A percentile compares a stretch with the other conserved stretches of the same genome.
These are phyloP conservation scores for Salix brachista DNA, from an alignment of 345 rosid genomes.

Conservation along the genomic window DNA sequence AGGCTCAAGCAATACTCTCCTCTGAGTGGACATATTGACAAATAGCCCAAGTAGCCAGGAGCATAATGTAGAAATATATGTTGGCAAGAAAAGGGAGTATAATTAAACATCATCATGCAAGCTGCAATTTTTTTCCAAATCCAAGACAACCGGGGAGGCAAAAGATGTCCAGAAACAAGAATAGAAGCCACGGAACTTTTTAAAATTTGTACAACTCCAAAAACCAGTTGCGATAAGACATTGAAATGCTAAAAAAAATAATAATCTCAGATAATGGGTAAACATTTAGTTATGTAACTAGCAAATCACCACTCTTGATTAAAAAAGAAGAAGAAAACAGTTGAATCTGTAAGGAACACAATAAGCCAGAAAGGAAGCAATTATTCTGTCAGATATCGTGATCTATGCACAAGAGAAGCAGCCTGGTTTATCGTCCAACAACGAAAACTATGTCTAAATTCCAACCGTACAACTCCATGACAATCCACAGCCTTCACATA, in stretches of 20 bases:
- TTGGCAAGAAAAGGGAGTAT: neutral
- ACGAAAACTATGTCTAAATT: neutral
- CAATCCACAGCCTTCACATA: neutral
- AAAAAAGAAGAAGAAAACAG: no score
- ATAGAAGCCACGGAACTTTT: neutral
- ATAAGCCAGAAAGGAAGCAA: neutral
- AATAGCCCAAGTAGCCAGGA: neutral
- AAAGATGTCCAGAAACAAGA: neutral
- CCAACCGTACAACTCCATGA: neutral
- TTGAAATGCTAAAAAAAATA: neutral
- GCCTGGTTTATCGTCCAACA: neutral
- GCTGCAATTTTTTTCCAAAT: neutral
- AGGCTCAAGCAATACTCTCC: no score
- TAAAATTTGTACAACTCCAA: neutral
- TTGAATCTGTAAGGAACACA: neutral
- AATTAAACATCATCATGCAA: neutral
- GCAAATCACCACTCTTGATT: neutral
- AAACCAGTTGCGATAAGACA: neutral
- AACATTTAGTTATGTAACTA: neutral
- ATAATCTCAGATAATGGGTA: neutral
- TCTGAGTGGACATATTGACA: neutral
- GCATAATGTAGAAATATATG: neutral
- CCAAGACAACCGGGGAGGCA: neutral
- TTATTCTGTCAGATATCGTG: neutral
- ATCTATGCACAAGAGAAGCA: neutral